Conservation (phyloP, 192 early-diverging fungal species). For the Coemansia sp. region DNA sequence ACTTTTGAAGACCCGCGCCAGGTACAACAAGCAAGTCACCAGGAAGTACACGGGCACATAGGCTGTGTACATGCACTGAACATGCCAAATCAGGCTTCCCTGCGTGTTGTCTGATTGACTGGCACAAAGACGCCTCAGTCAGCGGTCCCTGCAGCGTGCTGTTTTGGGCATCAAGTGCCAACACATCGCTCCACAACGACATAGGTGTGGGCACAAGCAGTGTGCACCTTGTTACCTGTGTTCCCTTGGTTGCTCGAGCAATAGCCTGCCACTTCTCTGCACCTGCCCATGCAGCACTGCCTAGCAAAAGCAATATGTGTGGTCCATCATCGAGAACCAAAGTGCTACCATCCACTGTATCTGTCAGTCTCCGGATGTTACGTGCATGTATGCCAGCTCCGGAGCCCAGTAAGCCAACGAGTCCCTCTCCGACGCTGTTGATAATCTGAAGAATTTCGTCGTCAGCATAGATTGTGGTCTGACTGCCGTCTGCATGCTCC, state of each 20-base stretch:
- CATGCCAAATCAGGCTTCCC: neutral
- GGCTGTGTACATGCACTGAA: neutral
- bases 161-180: too few relatives aligned
- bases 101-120: conserved; percentile 1
- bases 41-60: conserved; percentile 8
- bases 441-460: conserved; percentile 21
- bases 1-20: conserved; percentile 8
- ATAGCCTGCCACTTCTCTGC: conserved; percentile 16
- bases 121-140: conserved; percentile 3
- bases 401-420: conserved; percentile 16
- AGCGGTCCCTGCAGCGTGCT: conserved; percentile 5
- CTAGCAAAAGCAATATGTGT: conserved; percentile 34
- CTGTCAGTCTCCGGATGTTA: conserved; percentile 13
- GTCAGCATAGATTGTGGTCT: conserved; percentile 46
- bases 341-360: neutral
- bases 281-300: conserved; percentile 23
- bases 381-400: conserved; percentile 8
- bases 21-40: conserved; percentile 25
- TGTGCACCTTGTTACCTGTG: conserved; percentile 14
- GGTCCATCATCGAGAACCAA: conserved; percentile 17
- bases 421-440: conserved; percentile 6
- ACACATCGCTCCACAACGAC: conserved; percentile 23
- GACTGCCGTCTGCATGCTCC: conserved; percentile 23
- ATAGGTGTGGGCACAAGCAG: conserved; percentile 28
- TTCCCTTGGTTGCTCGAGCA: neutral